Conservation (phyloP, 2,329 filamentous ascomycete species). For the Penicillium oxalicum region DNA sequence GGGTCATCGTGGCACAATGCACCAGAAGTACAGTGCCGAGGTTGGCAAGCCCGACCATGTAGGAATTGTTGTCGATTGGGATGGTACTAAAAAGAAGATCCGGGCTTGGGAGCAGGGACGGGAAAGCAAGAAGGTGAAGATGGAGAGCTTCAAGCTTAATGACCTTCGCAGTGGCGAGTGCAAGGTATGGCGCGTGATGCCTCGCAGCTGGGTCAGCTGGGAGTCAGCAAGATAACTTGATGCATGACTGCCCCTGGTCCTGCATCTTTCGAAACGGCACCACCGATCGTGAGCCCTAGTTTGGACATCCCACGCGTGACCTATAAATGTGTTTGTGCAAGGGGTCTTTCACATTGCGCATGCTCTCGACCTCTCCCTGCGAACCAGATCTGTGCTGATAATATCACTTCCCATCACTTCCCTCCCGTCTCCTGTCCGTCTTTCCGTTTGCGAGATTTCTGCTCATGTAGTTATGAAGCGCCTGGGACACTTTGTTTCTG, state of each 20-base stretch:
- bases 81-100: slow-evolving; percentile 97
- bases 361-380: slow-evolving; percentile 4
- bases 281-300: slow-evolving; percentile 11
- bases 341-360: neutral
- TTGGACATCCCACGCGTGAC: slow-evolving; percentile 15
- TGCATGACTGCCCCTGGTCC: neutral
- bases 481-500: slow-evolving; percentile 13
- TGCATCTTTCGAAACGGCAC: neutral
- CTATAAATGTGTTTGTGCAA: slow-evolving; percentile 2
- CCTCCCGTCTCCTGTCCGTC: slow-evolving; percentile 6
- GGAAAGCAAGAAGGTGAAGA: slow-evolving; percentile 87
- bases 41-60: slow-evolving; percentile 87
- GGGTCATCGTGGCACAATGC: slow-evolving; percentile 90
- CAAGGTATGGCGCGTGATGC: slow-evolving; percentile 95
- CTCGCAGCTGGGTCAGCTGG: slow-evolving; percentile 89
- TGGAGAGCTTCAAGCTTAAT: slow-evolving; percentile 89
- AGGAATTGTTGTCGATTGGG: slow-evolving; percentile 89
- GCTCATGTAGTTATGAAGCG: slow-evolving; percentile 19
- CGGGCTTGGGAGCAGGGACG: slow-evolving; percentile 90
- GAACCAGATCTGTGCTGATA: neutral
- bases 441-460: slow-evolving; percentile 7
- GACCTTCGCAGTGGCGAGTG: slow-evolving; percentile 91
- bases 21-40: slow-evolving; percentile 84
- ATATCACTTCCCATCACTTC: neutral
- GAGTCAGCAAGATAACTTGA: slow-evolving; percentile 35